A percentile compares a stretch with the other conserved stretches of the same genome.
These are phyloP conservation scores for Neoboletus brunneissimus DNA, from an alignment of 768 basidiomycete species.

Conservation along the genomic window DNA sequence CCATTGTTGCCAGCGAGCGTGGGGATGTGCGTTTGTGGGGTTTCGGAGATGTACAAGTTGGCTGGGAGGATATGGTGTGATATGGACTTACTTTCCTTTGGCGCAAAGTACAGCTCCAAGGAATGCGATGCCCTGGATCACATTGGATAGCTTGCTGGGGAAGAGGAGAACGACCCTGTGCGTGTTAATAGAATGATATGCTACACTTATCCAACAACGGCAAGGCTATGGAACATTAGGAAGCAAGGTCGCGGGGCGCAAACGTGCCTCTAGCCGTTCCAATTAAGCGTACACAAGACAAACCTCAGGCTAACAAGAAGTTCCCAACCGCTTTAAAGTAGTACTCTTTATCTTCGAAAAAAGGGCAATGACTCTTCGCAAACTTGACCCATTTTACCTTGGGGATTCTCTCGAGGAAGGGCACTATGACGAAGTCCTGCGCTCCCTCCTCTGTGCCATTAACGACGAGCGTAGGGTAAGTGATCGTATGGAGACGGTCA, in stretches of 20 bases:
- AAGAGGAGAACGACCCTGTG: background rate
- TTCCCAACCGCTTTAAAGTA: slow-evolving; percentile 17
- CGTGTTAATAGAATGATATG: background rate
- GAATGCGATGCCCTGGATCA: background rate
- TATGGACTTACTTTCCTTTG: background rate
- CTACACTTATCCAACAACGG: background rate
- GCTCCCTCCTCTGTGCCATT: slow-evolving; percentile 38
- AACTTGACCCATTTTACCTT: slow-evolving; percentile 37
- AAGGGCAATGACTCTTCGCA: slow-evolving; percentile 26
- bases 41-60: no score
- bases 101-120: background rate
- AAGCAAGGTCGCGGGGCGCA: background rate
- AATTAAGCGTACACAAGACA: background rate
- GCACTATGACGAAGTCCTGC: slow-evolving; percentile 31
- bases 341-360: slow-evolving; percentile 21
- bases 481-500: slow-evolving; percentile 39
- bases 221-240: background rate
- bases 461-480: slow-evolving; percentile 37
- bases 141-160: no score
- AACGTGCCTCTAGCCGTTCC: background rate
- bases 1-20: no score
- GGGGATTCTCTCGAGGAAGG: slow-evolving; percentile 31
- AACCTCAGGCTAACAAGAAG: slow-evolving; percentile 10
- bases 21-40: no score
- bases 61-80: no score